phyloP scores from a whole-genome alignment of 164 flowering plant genomes.

The Taxillus chinensis region DNA sequence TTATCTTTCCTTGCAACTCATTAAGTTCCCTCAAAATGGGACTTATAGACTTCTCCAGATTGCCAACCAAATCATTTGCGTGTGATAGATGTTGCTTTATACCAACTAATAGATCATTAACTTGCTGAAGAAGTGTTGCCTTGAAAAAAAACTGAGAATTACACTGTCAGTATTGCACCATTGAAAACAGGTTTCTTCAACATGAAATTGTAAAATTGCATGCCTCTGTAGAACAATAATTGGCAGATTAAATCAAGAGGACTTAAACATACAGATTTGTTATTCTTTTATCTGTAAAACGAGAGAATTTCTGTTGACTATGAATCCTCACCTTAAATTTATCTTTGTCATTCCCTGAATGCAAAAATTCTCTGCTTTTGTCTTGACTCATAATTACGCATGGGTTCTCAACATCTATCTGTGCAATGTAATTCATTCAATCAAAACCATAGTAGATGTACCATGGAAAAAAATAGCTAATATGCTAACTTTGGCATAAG shows the following conservation, averaged over 20 bases:
- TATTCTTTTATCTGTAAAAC: too few relatives aligned
- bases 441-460: background rate
- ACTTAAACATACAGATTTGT: background rate
- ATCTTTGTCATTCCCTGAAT: constrained; percentile 91
- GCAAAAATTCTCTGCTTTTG: constrained; percentile 94
- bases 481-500: background rate
- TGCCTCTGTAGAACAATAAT: background rate
- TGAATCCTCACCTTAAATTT: constrained; percentile 66
- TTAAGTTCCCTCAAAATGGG: constrained; percentile 59
- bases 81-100: constrained; percentile 30
- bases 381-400: constrained; percentile 98
- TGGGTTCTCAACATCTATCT: constrained; percentile 99
- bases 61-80: constrained; percentile 46
- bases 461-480: background rate
- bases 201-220: background rate
- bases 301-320: background rate
- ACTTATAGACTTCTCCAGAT: constrained; percentile 52
- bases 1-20: constrained; percentile 68
- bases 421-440: background rate
- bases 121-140: constrained; percentile 95
- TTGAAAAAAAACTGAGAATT: constrained; percentile 74
- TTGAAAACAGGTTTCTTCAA: background rate
- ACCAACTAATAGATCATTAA: constrained; percentile 51
- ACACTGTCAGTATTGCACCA: constrained; percentile 10
- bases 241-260: background rate